Percentiles rank a stretch among this genome's conserved stretches.
Evolutionary conservation across 306 rosid species (phyloP).

Genomic region (apple (Malus domestica)): ASM211411v1 NC_041803.1:44839501-44840000

Average conservation of each 20-base stretch:
- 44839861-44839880: background rate
- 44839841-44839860: conserved; percentile 38
- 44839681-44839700: conserved; percentile 28
- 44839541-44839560: background rate
- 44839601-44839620: conserved; percentile 19
- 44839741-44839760: conserved; percentile 7
- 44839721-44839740: background rate
- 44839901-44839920: too few species aligned
- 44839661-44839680: conserved; percentile 3
- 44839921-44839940: too few species aligned
- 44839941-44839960: too few species aligned
- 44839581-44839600: conserved; percentile 26
- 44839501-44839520: background rate
- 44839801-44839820: conserved; percentile 42
- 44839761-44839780: conserved; percentile 27
- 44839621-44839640: conserved; percentile 28
- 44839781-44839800: conserved; percentile 19
- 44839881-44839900: background rate
- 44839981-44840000: background rate
- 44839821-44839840: conserved; percentile 28
- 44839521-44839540: background rate
- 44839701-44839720: conserved; percentile 12
- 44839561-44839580: conserved; percentile 7
- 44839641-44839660: conserved; percentile 8
- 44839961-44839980: background rate